Conservation (phyloP, 805 yeast species). For the Schizosaccharomyces osmophilus region DNA sequence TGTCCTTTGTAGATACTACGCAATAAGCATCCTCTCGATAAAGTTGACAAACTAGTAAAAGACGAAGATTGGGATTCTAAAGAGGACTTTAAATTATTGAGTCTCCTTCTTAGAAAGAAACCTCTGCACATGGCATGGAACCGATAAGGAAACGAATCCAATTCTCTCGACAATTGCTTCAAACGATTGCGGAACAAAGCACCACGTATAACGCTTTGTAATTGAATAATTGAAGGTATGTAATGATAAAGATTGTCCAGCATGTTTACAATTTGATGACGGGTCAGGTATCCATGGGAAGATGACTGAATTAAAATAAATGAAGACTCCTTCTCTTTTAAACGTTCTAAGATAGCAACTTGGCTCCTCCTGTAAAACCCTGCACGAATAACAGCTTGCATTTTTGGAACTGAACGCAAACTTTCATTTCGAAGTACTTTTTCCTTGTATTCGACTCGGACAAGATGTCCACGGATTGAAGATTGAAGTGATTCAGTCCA, state of each 20-base stretch:
- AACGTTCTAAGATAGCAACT: not conserved
- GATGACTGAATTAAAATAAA: conserved; percentile 2
- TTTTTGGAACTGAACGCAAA: not conserved
- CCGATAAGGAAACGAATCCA: not conserved
- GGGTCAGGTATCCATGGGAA: conserved; percentile 3
- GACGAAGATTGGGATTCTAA: conserved; percentile 5
- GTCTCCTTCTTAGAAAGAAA: not conserved
- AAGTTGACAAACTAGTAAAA: conserved; percentile 28
- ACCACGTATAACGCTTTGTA: conserved; percentile 20
- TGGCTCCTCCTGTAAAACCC: not conserved
- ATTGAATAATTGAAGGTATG: conserved; percentile 9
- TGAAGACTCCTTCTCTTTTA: not conserved
- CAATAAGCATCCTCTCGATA: conserved; percentile 22
- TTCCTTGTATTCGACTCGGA: conserved; percentile 3
- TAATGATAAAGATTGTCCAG: conserved; percentile 13
- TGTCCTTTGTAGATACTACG: conserved; percentile 7
- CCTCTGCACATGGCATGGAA: not conserved
- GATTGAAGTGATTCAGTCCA: conserved; percentile 6
- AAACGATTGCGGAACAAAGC: not conserved
- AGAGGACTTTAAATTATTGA: not conserved
- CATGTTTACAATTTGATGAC: conserved; percentile 9
- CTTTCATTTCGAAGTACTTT: not conserved
- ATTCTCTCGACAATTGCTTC: not conserved
- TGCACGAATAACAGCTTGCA: not conserved
- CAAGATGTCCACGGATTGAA: conserved; percentile 5